Percentiles rank a stretch among this genome's conserved stretches.
These are phyloP conservation scores for Aspergillus flavus DNA, from an alignment of 2,329 filamentous ascomycete genomes.

Conservation along the genomic window DNA sequence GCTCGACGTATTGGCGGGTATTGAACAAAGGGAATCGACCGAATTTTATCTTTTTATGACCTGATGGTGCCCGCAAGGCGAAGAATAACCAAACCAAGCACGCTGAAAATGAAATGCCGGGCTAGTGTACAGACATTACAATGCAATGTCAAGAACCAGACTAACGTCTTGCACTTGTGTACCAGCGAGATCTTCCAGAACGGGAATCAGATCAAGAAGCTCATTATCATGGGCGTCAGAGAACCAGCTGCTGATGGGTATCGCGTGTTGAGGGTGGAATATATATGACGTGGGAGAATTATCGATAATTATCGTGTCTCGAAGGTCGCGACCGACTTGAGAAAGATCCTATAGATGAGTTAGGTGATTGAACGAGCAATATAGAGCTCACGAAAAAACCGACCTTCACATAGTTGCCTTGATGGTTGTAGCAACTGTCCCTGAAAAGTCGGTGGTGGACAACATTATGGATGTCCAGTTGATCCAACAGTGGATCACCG, in stretches of 20 bases:
- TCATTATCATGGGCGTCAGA: constrained; percentile 99
- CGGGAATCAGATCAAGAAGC: constrained; percentile 92
- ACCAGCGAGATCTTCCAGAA: constrained; percentile 93
- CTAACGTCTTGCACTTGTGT: constrained; percentile 92
- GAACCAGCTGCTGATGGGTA: constrained; percentile 99
- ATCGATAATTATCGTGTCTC: constrained; percentile 99
- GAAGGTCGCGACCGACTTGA: constrained; percentile 91
- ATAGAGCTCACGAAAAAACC: constrained; percentile 11
- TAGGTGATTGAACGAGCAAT: constrained; percentile 8
- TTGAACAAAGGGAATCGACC: constrained; percentile 11
- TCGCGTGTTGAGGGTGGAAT: constrained; percentile 97
- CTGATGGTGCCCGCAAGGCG: constrained; percentile 13
- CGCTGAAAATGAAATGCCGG: constrained; percentile 34
- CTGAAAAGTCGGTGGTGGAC: constrained; percentile 95
- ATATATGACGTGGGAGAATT: constrained; percentile 99
- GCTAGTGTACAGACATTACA: constrained; percentile 50
- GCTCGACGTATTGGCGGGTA: neutral
- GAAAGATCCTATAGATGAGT: constrained; percentile 71
- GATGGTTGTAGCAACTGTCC: constrained; percentile 98
- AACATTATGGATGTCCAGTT: constrained; percentile 95
- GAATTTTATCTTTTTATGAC: constrained; percentile 14
- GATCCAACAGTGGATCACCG: constrained; percentile 91
- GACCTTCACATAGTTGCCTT: constrained; percentile 96
- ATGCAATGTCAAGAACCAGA: constrained; percentile 87
- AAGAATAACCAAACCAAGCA: constrained; percentile 23